Evolutionary conservation across 2,329 filamentous ascomycete genomes (phyloP), one percentile per base, ranked within the genome.

Genomic region (Sphaerulina populicola): DNA sequence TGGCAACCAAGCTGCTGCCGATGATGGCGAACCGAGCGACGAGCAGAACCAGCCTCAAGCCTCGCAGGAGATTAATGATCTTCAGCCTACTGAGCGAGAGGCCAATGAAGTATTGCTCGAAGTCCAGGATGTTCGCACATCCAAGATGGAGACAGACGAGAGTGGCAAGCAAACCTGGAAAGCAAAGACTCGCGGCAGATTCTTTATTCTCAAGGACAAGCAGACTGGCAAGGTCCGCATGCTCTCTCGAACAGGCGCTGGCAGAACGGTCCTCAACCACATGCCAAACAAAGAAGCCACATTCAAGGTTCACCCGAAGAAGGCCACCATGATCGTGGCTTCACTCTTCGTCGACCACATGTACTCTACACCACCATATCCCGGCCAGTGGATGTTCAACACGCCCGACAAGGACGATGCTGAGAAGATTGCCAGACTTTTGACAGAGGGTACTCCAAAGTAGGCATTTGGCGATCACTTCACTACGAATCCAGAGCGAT

Each of bases 121-220:
- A 64, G 76, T 85, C 11, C 79, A 82, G 21, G 60, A 65, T 35
- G 81, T 83, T 40, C 88, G 87, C 67, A 83, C 80, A 10, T 70
- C 83, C 56, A 83, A 84, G 65, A 79, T 81, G 60, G 69, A 75
- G 37, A 61, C 62, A 23, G 69, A 72, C 11, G 71, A 72, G 49
- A 76, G 75, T 61, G 70, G 69, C n/a, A 74, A 76, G 61, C 74
- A 76, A 61, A 78, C 73, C 47, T 94, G 86, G 86, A 72, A 76
- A 29, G 81, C 77, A 0, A 79, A 84, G 65, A 88, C 87, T 40
- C 72, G 87, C 6, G 88, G 88, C 0, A 77, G 80, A 9, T 71
- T 90, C 47, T 82, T 85, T 36, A 66, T 94, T 11, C 73, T 94
- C 55, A 84, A 85, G 68, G 78, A 91, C 71, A 85, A 86, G 66